These are phyloP conservation scores for Cladosporium colombiae DNA, from an alignment of 2,329 filamentous ascomycete species.

Conservation along the genomic window DNA sequence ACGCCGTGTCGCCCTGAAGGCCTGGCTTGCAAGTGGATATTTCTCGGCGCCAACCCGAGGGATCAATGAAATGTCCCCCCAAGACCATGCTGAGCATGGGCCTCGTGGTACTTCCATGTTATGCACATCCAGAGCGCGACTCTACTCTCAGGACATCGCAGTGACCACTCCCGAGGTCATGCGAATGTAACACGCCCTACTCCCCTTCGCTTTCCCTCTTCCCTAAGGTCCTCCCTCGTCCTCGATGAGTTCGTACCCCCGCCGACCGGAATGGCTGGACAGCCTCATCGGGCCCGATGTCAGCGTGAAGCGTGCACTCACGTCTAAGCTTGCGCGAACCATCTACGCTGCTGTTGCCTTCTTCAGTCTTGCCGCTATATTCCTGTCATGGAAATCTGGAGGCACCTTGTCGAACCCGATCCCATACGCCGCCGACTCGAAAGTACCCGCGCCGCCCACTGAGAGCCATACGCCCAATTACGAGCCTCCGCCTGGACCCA, in stretches of 20 bases:
- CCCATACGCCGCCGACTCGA: constrained; percentile 9
- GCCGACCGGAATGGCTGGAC: constrained; percentile 17
- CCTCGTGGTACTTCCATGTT: neutral
- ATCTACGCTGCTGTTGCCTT: constrained; percentile 13
- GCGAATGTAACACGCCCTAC: neutral
- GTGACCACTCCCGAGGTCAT: constrained; percentile 9
- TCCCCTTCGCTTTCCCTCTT: neutral
- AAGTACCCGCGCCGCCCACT: neutral
- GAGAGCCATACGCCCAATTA: constrained; percentile 3
- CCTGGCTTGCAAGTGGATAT: constrained; percentile 1
- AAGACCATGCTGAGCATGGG: constrained; percentile 7
- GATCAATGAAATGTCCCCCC: constrained; percentile 14
- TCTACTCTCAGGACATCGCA: neutral
- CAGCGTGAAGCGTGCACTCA: constrained; percentile 15
- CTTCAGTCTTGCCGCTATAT: constrained; percentile 11
- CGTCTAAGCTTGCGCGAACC: constrained; percentile 12
- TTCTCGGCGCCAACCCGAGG: constrained; percentile 20
- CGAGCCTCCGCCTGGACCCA: constrained; percentile 10
- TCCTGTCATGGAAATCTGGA: constrained; percentile 15
- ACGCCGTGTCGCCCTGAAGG: neutral
- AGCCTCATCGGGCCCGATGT: constrained; percentile 15
- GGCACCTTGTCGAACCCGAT: constrained; percentile 14
- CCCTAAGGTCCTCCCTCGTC: neutral
- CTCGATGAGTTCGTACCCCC: constrained; percentile 7
- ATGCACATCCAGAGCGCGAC: neutral